These are phyloP conservation scores for Hericium erinaceus DNA, from an alignment of 768 basidiomycete species.

Conservation along the genomic window DNA sequence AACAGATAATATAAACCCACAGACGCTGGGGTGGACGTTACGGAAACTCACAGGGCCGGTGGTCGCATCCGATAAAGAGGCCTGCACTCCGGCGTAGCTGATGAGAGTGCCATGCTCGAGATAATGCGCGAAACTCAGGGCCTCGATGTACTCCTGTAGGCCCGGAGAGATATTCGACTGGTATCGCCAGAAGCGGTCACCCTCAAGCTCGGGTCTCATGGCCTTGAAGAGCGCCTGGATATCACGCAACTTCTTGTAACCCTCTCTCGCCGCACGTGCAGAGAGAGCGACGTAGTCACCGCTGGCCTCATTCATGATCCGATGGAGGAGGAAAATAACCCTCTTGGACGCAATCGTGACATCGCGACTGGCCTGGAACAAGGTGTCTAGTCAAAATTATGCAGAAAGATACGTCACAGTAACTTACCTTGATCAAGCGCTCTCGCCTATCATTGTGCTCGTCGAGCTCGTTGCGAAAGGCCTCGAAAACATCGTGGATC, in stretches of 20 bases:
- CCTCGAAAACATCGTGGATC: conserved; percentile 37
- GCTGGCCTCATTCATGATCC: conserved; percentile 41
- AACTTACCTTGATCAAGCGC: conserved; percentile 74
- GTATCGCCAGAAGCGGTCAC: conserved; percentile 71
- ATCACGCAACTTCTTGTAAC: conserved; percentile 53
- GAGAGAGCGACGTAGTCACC: conserved; percentile 25
- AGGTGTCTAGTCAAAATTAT: neutral
- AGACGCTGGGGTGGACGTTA: neutral
- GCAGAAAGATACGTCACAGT: neutral
- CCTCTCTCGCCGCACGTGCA: conserved; percentile 39
- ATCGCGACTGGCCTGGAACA: conserved; percentile 64
- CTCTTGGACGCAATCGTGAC: conserved; percentile 89
- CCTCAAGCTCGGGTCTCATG: conserved; percentile 52
- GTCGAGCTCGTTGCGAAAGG: conserved; percentile 68
- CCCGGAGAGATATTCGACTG: conserved; percentile 68
- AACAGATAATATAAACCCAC: neutral
- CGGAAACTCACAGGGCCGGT: conserved; percentile 23
- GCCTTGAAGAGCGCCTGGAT: conserved; percentile 55
- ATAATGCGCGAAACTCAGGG: conserved; percentile 81
- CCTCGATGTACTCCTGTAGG: conserved; percentile 95
- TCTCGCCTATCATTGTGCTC: conserved; percentile 83
- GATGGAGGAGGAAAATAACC: conserved; percentile 87
- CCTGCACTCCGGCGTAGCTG: conserved; percentile 57
- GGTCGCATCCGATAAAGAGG: conserved; percentile 47
- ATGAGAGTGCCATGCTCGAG: conserved; percentile 63